Evolutionary conservation across 2,329 filamentous ascomycete genomes (phyloP), one percentile per base, ranked within the genome.

Genomic region (Acephala macrosclerotiorum): DNA sequence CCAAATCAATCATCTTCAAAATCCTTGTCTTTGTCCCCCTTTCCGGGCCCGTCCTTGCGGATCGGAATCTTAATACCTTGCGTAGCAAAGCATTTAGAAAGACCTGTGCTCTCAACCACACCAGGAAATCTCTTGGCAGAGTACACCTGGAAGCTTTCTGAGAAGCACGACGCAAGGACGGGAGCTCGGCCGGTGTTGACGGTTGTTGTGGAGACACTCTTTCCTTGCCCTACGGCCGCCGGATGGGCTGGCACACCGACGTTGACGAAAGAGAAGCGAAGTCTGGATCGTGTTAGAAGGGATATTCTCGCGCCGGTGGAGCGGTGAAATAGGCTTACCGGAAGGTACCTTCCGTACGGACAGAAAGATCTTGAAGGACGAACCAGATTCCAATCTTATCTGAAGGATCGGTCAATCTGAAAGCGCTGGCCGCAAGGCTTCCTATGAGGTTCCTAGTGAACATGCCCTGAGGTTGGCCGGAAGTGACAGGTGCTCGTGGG

Each of bases 51-150:
- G 74, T 97, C 95, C 79, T 97, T 97, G 25, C 95, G 84, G 62
- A 98, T 97, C 0, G 95, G 95, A 26, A 98, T 97, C 80, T 97
- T 97, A 80, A 97, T 97, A 26, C 96, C 96, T 75, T 99, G 96
- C 1, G 87, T 85, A 3, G 96, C 95, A 80, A 99, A 98, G 68
- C 89, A 92, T 79, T 96, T 97, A 84, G 94, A 97, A 20, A 98
- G 82, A 3, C 89, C 80, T 0, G 96, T 99, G 78, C 92, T 96
- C 77, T 98, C 95, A 65, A 97, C 97, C 1, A 99, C 96, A 47
- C 96, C 96, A 0, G 96, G 96, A 79, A 99, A 99, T 75, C 97
- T 97, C 85, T 99, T 99, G 57, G 96, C 96, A 2, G 93, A 97
- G 80, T 91, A 98, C 35, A 99, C 96, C 61, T 93, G 92, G 82